Evolutionary conservation across 2,329 filamentous ascomycete genomes (phyloP).

Genomic region (Fusarium duplospermum): DNA sequence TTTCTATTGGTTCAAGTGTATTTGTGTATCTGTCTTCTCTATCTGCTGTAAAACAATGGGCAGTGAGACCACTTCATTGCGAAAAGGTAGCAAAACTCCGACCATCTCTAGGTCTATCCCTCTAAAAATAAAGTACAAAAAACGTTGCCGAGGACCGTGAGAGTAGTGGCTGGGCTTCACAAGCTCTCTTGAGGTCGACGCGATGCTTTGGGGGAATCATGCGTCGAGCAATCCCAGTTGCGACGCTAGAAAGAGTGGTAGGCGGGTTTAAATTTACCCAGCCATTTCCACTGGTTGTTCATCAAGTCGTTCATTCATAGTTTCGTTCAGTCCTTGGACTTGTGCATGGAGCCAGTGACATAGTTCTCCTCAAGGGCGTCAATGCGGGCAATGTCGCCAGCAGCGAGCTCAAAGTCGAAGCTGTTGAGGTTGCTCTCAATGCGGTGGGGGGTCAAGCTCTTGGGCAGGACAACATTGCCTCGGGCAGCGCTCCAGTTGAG

Average conservation of each 20-base stretch:
- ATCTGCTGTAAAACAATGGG: not conserved
- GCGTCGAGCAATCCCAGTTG: slow-evolving; percentile 24
- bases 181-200: slow-evolving; percentile 20
- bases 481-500: slow-evolving; percentile 35
- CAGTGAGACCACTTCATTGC: not conserved
- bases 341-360: slow-evolving; percentile 68
- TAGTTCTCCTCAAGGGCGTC: slow-evolving; percentile 76
- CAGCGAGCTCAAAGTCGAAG: slow-evolving; percentile 69
- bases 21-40: slow-evolving; percentile 2
- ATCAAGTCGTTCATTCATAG: slow-evolving; percentile 11
- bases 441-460: slow-evolving; percentile 70
- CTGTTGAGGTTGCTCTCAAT: slow-evolving; percentile 75
- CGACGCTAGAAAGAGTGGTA: slow-evolving; percentile 9
- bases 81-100: slow-evolving; percentile 7
- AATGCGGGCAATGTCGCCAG: slow-evolving; percentile 70
- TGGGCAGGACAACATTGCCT: slow-evolving; percentile 36
- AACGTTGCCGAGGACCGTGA: not conserved
- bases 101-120: slow-evolving; percentile 5
- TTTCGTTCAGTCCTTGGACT: slow-evolving; percentile 50
- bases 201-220: slow-evolving; percentile 5
- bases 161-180: slow-evolving; percentile 15
- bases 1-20: slow-evolving; percentile 1
- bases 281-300: slow-evolving; percentile 2
- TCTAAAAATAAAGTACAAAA: slow-evolving; percentile 5
- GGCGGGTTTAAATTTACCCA: not conserved